Evolutionary conservation across 495 filamentous ascomycete species (phyloP), one percentile per base, ranked within the genome.

Genomic region (Pyrenopolyporus hunteri): DNA sequence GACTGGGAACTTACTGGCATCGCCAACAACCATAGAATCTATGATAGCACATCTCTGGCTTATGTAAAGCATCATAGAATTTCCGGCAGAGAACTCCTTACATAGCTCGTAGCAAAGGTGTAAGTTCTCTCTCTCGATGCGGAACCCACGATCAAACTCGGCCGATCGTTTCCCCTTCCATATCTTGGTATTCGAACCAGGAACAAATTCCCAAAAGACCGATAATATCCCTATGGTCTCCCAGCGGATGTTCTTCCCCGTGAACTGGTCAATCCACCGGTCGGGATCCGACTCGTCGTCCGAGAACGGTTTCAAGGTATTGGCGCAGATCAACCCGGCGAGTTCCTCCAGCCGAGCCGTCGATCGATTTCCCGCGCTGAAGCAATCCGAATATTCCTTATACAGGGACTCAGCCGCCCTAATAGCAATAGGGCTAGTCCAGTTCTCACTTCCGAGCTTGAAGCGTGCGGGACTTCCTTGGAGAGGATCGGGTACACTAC

Each of bases 221-320:
- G 84, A 78, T 0, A 87, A 68, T 28, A 81, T 68, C 0, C 80
- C 85, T 2, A 86, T 62, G 2, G 81, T 69, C 67, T 88, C 85
- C 85, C 85, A 89, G 7, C 85, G 80, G 20, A 84, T 67, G 37
- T 80, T 78, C 9, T 66, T 62, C 0, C 82, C 85, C 0, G 78
- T 82, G 28, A 83, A 84, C 20, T 65, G 65, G 6, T 36, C 26
- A 2, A 68, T 20, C 73, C 73, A 75, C 16, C 47, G 2, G 66
- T 74, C 10, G 36, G 70, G 49, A 60, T 75, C 58, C 69, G 80
- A 39, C 74, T 77, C 25, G 67, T 73, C 52, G 5, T 70, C 66
- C 3, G 48, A 62, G 13, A 74, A 57, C 0, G 57, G 61, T 10
- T 43, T 54, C 6, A 45, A 22, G 1, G 64, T 70, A 50, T 73